Evolutionary conservation across 2,329 filamentous ascomycete genomes (phyloP).

Genomic region (Hypoxylon rubiginosum): DNA sequence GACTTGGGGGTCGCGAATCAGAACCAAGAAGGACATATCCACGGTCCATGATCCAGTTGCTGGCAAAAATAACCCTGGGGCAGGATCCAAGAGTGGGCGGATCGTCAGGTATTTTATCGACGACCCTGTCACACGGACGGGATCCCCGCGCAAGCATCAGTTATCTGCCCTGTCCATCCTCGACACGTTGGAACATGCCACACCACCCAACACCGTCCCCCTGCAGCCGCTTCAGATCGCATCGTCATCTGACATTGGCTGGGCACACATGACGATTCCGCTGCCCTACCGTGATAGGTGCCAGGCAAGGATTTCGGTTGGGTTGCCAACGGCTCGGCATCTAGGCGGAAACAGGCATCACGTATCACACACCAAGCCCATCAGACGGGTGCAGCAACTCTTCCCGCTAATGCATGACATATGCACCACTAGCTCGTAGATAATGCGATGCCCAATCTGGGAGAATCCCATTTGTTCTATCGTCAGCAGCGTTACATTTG

Average conservation of each 20-base stretch:
- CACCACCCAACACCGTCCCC: conserved; percentile 31
- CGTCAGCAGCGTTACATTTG: conserved; percentile 37
- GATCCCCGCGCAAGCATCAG: conserved; percentile 26
- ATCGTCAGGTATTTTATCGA: conserved; percentile 41
- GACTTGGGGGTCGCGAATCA: conserved; percentile 30
- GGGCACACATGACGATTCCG: conserved; percentile 36
- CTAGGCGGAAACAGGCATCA: conserved; percentile 37
- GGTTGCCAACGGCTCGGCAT: conserved; percentile 41
- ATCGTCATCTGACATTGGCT: conserved; percentile 46
- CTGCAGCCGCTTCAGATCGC: conserved; percentile 36
- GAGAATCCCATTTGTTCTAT: conserved; percentile 40
- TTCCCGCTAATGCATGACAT: conserved; percentile 45
- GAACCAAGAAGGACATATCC: conserved; percentile 11
- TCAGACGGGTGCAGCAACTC: conserved; percentile 38
- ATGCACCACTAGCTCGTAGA: conserved; percentile 37
- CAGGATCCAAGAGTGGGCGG: conserved; percentile 26
- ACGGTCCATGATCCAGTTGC: conserved; percentile 23
- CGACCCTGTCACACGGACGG: conserved; percentile 33
- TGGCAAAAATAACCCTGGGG: conserved; percentile 21
- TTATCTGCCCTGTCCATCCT: conserved; percentile 26
- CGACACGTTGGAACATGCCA: conserved; percentile 38
- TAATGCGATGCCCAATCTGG: conserved; percentile 35
- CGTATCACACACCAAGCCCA: conserved; percentile 15
- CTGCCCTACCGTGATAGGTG: conserved; percentile 40
- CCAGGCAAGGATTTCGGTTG: conserved; percentile 38